Evolutionary conservation across 768 basidiomycete species (phyloP).

Genomic region (Suillus cothurnatus): DNA sequence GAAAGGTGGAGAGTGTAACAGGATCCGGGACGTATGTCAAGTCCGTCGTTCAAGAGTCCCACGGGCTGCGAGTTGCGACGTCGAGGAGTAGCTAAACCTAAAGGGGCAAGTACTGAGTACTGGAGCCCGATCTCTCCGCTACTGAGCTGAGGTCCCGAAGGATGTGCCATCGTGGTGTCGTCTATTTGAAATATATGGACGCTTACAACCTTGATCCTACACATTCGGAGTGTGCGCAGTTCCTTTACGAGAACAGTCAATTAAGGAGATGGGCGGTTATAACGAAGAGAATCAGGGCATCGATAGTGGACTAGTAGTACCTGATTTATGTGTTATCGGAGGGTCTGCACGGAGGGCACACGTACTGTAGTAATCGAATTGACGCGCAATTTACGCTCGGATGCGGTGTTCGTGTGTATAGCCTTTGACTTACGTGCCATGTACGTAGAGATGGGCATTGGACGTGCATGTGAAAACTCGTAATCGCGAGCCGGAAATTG

Average conservation of each 20-base stretch:
- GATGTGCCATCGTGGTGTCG: background rate
- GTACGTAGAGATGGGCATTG: background rate
- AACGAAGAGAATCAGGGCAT: background rate
- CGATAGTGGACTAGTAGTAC: background rate
- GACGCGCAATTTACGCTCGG: background rate
- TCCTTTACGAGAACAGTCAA: background rate
- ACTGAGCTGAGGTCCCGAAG: background rate
- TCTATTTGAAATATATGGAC: background rate
- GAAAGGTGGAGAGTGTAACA: background rate
- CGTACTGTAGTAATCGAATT: too few relatives aligned
- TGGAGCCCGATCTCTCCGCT: background rate
- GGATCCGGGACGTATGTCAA: background rate
- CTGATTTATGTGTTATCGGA: background rate
- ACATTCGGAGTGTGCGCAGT: background rate
- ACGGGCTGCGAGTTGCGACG: background rate
- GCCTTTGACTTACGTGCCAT: background rate
- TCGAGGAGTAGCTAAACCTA: background rate
- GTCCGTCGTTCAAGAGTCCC: background rate
- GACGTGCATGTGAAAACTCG: background rate
- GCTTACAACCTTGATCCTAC: background rate
- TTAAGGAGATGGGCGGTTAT: background rate
- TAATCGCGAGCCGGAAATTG: background rate
- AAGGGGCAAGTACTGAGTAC: background rate
- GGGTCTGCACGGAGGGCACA: background rate
- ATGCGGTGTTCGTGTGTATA: background rate